Evolutionary conservation across 108 stramenopile genomes (phyloP), one percentile per base, ranked within the genome.

Genomic region (Seminavis robusta): DNA sequence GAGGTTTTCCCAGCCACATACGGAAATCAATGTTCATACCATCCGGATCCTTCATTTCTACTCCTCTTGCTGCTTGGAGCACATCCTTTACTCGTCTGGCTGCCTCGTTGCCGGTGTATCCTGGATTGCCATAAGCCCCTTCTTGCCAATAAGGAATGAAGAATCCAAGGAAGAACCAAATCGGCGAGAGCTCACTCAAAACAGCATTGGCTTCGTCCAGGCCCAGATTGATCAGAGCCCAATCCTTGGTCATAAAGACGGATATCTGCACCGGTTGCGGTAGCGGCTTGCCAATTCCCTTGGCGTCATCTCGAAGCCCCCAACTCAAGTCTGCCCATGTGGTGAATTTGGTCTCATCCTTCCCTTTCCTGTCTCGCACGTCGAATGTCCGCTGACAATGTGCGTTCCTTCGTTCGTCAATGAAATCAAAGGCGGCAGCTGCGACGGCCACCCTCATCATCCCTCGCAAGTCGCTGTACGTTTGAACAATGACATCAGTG

Each of bases 191-290:
- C 47, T 94, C 83, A 16, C 60, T 47, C 50, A 85, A 62, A 1
- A 63, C 46, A 2, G 75, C 63, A 40, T 77, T 75, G 23, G 77
- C 54, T 27, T 39, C 33, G 45, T 81, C 77, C 11, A 73, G 50
- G 7, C 92, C 92, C 10, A 94, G n/a, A 72, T 90, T 94, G 63
- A 82, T 74, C 59, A 84, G 46, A 32, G 71, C 65, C 60, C 72
- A 72, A 17, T 81, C 84, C 10, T 88, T 88, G 15, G 88, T 80
- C 63, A 88, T 77, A 56, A 88, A 86, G 54, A 90, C 68, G 24
- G 84, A 67, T 16, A 65, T 50, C 54, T 84, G 79, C 34, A 94
- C 78, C 0, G 92, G 82, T 39, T 77, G 39, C 17, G 81, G 73
- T 3, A 77, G 33, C 41, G 41, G 19, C 5, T 66, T 28, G 4